phyloP scores from a whole-genome alignment of 495 filamentous ascomycete species.

The Aspergillus steynii region DNA sequence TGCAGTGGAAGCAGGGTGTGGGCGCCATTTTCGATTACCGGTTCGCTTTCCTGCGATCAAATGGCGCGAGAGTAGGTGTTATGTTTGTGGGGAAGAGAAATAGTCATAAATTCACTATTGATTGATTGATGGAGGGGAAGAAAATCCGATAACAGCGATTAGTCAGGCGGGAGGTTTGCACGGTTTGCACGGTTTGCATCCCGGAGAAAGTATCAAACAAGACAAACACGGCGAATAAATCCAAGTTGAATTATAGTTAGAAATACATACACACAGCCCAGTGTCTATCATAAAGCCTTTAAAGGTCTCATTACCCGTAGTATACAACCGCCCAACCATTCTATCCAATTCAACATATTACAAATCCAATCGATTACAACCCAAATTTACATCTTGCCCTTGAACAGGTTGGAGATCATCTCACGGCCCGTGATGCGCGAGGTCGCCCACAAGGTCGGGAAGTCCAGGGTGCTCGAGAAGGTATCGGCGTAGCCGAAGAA shows the following conservation, averaged over 20 bases:
- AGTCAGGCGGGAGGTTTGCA: slow-evolving; percentile 9
- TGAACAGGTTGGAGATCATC: slow-evolving; percentile 69
- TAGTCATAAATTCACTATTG: background rate
- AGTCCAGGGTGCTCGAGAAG: slow-evolving; percentile 72
- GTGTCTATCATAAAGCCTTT: background rate
- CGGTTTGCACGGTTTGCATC: slow-evolving; percentile 19
- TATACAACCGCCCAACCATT: background rate
- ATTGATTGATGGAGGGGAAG: background rate
- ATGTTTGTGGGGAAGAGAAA: slow-evolving; percentile 13
- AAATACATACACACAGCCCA: slow-evolving; percentile 3
- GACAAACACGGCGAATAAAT: background rate
- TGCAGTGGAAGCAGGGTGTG: slow-evolving; percentile 71
- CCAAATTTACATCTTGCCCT: slow-evolving; percentile 64
- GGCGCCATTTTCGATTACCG: slow-evolving; percentile 49
- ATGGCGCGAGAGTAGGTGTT: background rate
- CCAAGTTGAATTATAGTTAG: background rate
- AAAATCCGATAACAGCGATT: slow-evolving; percentile 1
- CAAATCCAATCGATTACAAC: background rate
- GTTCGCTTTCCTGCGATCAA: background rate
- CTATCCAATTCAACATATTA: background rate
- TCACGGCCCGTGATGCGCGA: slow-evolving; percentile 66
- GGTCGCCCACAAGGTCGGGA: slow-evolving; percentile 77
- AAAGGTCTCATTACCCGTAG: background rate
- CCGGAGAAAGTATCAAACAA: background rate
- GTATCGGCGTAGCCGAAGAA: slow-evolving; percentile 84